These are phyloP conservation scores for Leccinum fuscescens DNA, from an alignment of 1,284 basidiomycete species.

Conservation along the genomic window DNA sequence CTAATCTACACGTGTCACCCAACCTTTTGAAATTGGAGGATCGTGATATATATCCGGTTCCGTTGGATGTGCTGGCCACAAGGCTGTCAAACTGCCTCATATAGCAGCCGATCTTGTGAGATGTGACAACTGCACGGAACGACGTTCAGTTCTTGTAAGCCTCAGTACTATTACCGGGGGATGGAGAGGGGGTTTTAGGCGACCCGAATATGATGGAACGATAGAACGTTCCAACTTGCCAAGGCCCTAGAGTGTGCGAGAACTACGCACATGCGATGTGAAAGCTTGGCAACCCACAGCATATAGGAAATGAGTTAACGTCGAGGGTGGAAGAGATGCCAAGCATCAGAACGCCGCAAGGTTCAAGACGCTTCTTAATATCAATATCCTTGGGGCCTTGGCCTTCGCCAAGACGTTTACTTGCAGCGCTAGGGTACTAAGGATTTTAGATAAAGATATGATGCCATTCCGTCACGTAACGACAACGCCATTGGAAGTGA, in stretches of 20 bases:
- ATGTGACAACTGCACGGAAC: constrained; percentile 50
- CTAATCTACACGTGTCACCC: neutral
- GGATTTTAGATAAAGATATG: neutral
- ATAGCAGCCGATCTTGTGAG: constrained; percentile 62
- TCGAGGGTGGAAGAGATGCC: constrained; percentile 53
- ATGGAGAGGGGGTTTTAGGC: neutral
- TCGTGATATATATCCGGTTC: constrained; percentile 54
- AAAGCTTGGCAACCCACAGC: constrained; percentile 1
- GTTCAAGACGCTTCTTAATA: constrained; percentile 45
- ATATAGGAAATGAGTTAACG: constrained; percentile 45
- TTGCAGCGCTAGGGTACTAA: constrained; percentile 49
- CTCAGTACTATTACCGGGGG: neutral
- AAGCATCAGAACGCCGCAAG: constrained; percentile 52
- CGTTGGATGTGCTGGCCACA: constrained; percentile 41
- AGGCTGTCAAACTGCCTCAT: constrained; percentile 35
- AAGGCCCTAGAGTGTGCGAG: constrained; percentile 66
- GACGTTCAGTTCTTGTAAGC: constrained; percentile 32
- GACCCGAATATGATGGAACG: constrained; percentile 62
- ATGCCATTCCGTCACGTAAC: neutral
- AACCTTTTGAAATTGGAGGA: constrained; percentile 51
- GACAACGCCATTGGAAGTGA: neutral
- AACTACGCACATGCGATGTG: constrained; percentile 35
- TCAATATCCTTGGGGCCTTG: constrained; percentile 34
- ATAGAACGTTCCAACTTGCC: constrained; percentile 61
- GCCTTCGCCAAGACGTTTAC: constrained; percentile 59